Evolutionary conservation across 495 filamentous ascomycete genomes (phyloP).

Genomic region (Amorphotheca resinae): DNA sequence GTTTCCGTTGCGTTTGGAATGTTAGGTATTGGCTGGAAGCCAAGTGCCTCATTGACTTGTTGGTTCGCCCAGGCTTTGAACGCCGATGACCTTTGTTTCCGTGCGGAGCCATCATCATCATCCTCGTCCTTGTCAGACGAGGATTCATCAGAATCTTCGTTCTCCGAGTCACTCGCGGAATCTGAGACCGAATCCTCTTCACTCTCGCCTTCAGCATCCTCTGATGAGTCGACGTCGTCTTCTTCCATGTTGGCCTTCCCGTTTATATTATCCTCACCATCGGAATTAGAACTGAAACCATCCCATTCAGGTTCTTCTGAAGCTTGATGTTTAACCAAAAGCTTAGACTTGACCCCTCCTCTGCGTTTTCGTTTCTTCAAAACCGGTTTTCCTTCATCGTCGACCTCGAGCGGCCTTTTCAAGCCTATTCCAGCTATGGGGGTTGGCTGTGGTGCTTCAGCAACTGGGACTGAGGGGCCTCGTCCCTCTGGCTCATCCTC

Average conservation of each 20-base stretch:
- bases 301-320: constrained; percentile 43
- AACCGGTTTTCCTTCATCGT: constrained; percentile 63
- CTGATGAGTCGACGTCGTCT: constrained; percentile 11
- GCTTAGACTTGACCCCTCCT: constrained; percentile 37
- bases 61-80: constrained; percentile 91
- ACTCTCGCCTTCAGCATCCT: constrained; percentile 5
- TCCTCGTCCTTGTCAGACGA: constrained; percentile 21
- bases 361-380: constrained; percentile 56
- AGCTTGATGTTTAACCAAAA: constrained; percentile 23
- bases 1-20: constrained; percentile 27
- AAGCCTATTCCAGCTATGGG: constrained; percentile 59
- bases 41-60: constrained; percentile 63
- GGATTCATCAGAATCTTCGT: constrained; percentile 24
- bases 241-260: constrained; percentile 3
- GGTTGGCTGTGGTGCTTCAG: not conserved
- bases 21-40: constrained; percentile 29
- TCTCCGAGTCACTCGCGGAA: constrained; percentile 18
- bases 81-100: constrained; percentile 42
- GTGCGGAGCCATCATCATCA: constrained; percentile 21
- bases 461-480: not conserved
- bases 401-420: constrained; percentile 73
- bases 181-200: constrained; percentile 5
- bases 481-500: constrained; percentile 20
- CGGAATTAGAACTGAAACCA: constrained; percentile 41
- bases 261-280: constrained; percentile 12